These are phyloP conservation scores for Mortierella sp. DNA, from an alignment of 371 early-diverging fungal species.

Conservation along the genomic window DNA sequence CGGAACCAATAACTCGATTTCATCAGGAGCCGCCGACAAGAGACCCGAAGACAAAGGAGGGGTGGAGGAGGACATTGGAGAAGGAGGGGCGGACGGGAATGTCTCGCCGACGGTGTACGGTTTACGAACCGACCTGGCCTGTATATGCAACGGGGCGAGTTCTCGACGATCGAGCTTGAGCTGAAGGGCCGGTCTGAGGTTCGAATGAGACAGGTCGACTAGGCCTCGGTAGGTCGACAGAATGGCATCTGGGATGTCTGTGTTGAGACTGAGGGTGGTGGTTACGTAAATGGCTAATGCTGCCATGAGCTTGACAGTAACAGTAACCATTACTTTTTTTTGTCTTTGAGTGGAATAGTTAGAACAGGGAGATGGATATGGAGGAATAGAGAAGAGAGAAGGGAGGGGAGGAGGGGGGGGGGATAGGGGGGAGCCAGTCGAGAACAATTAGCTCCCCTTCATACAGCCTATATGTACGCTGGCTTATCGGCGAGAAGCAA, in stretches of 20 bases:
- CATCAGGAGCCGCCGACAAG: not conserved
- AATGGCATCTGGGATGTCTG: not conserved
- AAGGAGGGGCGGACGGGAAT: not conserved
- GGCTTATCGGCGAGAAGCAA: too few relatives aligned
- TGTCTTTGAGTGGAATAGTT: not conserved
- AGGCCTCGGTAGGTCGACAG: not conserved
- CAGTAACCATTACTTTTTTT: not conserved
- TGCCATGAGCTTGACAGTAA: not conserved
- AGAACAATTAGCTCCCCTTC: too few relatives aligned
- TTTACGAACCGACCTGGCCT: not conserved
- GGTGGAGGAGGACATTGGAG: not conserved
- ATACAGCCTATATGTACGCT: too few relatives aligned
- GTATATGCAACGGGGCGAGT: not conserved
- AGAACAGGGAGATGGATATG: not conserved
- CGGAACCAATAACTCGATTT: not conserved
- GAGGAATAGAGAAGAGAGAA: too few relatives aligned
- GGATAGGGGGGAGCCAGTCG: too few relatives aligned
- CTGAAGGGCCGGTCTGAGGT: not conserved
- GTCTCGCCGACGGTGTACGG: constrained; percentile 16
- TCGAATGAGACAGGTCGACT: not conserved
- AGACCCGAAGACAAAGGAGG: not conserved
- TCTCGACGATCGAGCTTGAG: constrained; percentile 26
- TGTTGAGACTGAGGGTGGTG: not conserved
- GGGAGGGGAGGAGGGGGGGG: too few relatives aligned
- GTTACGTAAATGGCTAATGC: not conserved